Conservation (phyloP, 306 rosid species). For the Argentina anserina region DNA sequence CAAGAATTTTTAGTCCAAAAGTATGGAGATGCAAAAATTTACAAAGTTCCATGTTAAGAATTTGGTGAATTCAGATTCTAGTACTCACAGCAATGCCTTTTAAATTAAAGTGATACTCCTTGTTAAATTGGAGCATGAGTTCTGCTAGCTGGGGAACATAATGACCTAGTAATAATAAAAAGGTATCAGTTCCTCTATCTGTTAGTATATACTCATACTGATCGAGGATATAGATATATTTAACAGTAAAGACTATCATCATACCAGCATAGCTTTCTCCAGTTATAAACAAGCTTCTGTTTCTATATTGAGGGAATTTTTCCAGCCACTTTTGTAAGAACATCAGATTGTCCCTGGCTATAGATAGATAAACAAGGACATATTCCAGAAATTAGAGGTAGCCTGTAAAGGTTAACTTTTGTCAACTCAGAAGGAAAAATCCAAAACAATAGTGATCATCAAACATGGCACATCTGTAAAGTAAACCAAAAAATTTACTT, state of each 20-base stretch:
- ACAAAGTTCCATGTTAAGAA: neutral
- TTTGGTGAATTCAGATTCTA: neutral
- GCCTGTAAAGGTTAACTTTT: conserved; percentile 24
- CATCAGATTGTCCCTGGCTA: conserved; percentile 52
- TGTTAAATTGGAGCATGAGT: conserved; percentile 43
- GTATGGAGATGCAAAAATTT: neutral
- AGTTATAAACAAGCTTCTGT: conserved; percentile 46
- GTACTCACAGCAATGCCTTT: conserved; percentile 56
- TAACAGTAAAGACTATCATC: neutral
- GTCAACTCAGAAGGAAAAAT: conserved; percentile 15
- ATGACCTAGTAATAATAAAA: conserved; percentile 29
- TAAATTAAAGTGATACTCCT: conserved; percentile 39
- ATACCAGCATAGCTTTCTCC: conserved; percentile 56
- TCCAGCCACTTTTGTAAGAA: conserved; percentile 48
- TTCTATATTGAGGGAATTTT: conserved; percentile 48
- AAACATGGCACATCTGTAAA: conserved; percentile 42
- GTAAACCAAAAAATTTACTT: conserved; percentile 17
- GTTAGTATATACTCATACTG: neutral
- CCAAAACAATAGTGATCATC: conserved; percentile 32
- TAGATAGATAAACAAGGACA: conserved; percentile 22
- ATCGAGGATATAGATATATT: neutral
- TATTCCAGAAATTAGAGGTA: conserved; percentile 19
- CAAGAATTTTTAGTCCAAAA: neutral
- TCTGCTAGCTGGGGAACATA: conserved; percentile 61
- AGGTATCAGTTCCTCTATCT: neutral